Conservation (phyloP, 345 rosid species). For the Brassica carinata region DNA sequence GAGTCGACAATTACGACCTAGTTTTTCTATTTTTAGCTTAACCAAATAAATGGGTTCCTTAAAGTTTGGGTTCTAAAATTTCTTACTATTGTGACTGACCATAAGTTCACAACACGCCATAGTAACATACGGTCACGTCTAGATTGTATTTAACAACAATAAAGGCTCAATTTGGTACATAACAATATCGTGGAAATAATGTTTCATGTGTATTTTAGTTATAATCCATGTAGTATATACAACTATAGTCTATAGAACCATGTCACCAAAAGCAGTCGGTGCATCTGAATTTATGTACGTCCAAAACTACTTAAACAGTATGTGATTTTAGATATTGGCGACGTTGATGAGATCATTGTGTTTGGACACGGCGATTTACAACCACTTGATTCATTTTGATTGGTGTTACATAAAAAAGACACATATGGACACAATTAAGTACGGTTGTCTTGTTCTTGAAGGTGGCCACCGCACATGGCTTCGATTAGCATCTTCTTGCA, state of each 20-base stretch:
- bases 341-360: background rate
- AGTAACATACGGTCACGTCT: background rate
- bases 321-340: background rate
- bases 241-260: background rate
- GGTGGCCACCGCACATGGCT: conserved; percentile 10
- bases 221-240: background rate
- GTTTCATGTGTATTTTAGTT: background rate
- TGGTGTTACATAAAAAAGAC: conserved; percentile 1
- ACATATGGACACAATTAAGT: background rate
- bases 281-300: background rate
- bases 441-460: conserved; percentile 1
- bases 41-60: background rate
- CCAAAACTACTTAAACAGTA: too few relatives aligned
- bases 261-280: conserved; percentile 2
- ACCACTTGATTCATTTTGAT: background rate
- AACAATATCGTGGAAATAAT: background rate
- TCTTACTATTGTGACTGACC: background rate
- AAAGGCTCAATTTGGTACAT: background rate
- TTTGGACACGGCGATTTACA: background rate
- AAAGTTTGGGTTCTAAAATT: background rate
- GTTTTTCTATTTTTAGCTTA: background rate
- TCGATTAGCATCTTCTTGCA: background rate
- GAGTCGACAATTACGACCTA: background rate
- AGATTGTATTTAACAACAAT: background rate
- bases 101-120: background rate